Evolutionary conservation across 2,329 filamentous ascomycete species (phyloP).

Genomic region (Colletotrichum zoysiae): DNA sequence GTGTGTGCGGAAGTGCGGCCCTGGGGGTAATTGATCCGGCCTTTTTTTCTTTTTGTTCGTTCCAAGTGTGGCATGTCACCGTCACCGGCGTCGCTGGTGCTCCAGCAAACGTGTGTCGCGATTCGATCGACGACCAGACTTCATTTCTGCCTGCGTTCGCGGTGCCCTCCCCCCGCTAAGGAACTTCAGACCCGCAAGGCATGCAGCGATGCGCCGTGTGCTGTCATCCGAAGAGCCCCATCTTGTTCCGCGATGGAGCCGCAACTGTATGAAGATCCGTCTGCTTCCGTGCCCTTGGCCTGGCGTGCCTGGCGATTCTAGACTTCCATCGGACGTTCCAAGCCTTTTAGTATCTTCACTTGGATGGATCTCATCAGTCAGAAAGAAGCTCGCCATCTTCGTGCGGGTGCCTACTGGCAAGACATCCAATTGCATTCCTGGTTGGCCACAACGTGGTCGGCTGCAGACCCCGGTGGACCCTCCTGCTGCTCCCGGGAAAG

Average conservation of each 20-base stretch:
- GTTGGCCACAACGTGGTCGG: conserved; percentile 32
- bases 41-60: conserved; percentile 15
- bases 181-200: conserved; percentile 19
- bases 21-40: conserved; percentile 33
- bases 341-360: conserved; percentile 32
- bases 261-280: conserved; percentile 35
- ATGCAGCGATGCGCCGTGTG: conserved; percentile 5
- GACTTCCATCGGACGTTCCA: conserved; percentile 37
- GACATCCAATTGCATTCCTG: conserved; percentile 29
- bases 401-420: conserved; percentile 15
- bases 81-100: background rate
- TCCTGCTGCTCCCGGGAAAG: conserved; percentile 21
- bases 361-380: conserved; percentile 42
- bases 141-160: background rate
- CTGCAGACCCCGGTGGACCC: background rate
- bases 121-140: background rate
- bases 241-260: conserved; percentile 36
- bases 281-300: conserved; percentile 39
- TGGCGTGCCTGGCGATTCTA: conserved; percentile 29
- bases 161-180: background rate
- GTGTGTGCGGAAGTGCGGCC: conserved; percentile 23
- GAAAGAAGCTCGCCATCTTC: conserved; percentile 40
- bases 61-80: conserved; percentile 26
- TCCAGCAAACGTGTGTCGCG: conserved; percentile 17
- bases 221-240: conserved; percentile 31